phyloP scores from a whole-genome alignment of 441 rosid species.

The Gossypium trilobum region DNA sequence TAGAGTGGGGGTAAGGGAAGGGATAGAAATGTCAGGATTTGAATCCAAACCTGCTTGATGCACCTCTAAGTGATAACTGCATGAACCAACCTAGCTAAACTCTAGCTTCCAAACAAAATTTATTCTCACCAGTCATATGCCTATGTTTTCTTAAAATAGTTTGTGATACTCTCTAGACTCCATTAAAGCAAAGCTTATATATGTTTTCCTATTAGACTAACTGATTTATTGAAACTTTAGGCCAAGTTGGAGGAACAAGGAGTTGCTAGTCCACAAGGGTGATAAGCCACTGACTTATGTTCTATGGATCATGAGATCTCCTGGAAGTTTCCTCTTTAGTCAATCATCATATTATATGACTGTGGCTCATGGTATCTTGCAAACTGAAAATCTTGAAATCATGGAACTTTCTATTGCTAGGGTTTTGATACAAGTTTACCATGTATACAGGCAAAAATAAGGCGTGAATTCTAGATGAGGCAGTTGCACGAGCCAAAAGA shows the following conservation, averaged over 20 bases:
- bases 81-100: not conserved
- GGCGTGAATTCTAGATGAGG: not conserved
- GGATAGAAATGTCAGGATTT: not conserved
- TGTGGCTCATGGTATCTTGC: not conserved
- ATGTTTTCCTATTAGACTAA: not conserved
- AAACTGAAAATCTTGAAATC: not conserved
- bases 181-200: slow-evolving; percentile 4
- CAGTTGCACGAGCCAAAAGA: not conserved
- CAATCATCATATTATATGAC: not conserved
- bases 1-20: not conserved
- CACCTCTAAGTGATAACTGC: not conserved
- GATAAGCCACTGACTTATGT: not conserved
- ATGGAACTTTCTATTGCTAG: not conserved
- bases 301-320: not conserved
- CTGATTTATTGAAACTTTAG: not conserved
- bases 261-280: not conserved
- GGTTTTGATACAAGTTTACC: not conserved
- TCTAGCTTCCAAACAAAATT: not conserved
- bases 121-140: not conserved
- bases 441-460: not conserved
- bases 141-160: not conserved
- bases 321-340: not conserved
- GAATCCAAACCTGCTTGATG: not conserved
- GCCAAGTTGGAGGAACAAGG: not conserved
- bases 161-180: not conserved